A percentile compares a stretch with the other conserved stretches of the same genome.
phyloP scores from a whole-genome alignment of 768 basidiomycete species.

The Podaxis carcinomalis region DNA sequence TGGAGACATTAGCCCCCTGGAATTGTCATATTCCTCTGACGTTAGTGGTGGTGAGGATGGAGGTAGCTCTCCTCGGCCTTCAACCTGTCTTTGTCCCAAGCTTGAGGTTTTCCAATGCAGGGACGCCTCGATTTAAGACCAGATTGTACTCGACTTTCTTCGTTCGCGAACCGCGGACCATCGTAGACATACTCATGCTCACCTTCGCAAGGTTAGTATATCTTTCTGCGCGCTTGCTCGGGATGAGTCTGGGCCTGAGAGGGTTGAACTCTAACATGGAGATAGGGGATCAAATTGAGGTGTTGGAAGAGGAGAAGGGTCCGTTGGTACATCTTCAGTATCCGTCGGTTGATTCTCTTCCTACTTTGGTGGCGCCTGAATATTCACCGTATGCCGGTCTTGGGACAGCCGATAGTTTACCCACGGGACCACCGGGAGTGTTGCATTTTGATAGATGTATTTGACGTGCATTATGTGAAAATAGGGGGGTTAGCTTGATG shows the following conservation, averaged over 20 bases:
- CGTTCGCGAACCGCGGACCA: background rate
- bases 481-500: background rate
- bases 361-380: background rate
- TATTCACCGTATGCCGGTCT: background rate
- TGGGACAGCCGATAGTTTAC: background rate
- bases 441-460: conserved; percentile 35
- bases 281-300: background rate
- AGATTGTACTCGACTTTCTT: background rate
- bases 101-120: background rate
- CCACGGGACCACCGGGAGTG: background rate
- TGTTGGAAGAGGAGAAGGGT: background rate
- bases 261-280: background rate
- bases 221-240: background rate
- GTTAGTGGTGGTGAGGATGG: background rate
- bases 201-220: background rate
- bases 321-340: background rate
- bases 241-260: background rate
- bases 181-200: background rate
- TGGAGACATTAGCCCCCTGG: background rate
- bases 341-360: background rate
- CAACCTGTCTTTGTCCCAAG: background rate
- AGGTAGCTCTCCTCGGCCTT: background rate
- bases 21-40: background rate
- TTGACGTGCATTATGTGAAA: background rate
- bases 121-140: background rate